Evolutionary conservation across 2,329 filamentous ascomycete species (phyloP), one percentile per base, ranked within the genome.

Genomic region (Cyclaneusma minus): DNA sequence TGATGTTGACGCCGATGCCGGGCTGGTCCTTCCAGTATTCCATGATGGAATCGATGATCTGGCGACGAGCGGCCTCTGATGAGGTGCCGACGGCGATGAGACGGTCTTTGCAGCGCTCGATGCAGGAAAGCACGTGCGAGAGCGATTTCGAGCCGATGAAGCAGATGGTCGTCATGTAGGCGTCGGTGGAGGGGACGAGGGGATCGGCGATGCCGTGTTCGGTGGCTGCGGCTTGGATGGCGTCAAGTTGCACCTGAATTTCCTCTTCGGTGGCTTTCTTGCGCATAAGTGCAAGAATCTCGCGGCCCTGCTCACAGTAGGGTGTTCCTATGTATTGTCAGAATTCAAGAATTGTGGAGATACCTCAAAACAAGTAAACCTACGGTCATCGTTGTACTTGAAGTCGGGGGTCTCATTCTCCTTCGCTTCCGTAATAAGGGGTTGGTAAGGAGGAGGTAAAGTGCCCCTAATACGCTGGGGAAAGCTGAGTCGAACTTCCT

Each of bases 361-460:
- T 11, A 18, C 17, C 4, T 18, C 16, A 7, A n/a, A 13, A 14
- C 17, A 11, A 7, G 29, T 7, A 30, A 24, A 61, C 69, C 54
- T 60, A 82, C 79, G 59, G 29, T 81, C 71, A 32, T 76, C 60
- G 13, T 71, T 69, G 47, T 80, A 98, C 52, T 95, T 95, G 58
- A 93, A 95, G 34, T 87, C 78, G 0, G 89, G 89, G n/a, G 79
- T 81, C 46, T 98, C 89, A 45, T 89, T 83, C 51, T 95, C 87
- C 49, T 93, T 91, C 38, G 78, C 82, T 27, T 80, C 71, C 0
- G 79, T 68, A 37, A 98, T 87, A 33, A 98, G 57, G 3, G 60
- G 57, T 41, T 85, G 72, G 46, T 93, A 95, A 6, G 75, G 70
- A 28, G 79, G 73, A 2, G 87, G 89, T 6, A 98, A 60, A 4